Conservation (phyloP, 73 alveolate species). For the Paramecium pentaurelia region DNA sequence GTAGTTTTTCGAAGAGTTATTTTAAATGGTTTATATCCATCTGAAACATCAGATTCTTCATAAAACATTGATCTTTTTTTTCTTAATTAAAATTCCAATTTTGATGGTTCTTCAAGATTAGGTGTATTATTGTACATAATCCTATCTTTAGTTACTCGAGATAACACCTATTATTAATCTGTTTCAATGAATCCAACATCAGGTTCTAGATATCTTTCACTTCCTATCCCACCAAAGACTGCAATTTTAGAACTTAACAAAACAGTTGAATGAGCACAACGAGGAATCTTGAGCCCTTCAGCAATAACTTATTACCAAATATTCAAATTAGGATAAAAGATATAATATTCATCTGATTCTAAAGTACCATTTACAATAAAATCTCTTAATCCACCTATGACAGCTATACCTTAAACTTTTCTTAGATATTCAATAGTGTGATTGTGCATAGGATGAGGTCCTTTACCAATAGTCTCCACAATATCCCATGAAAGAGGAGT, state of each 20-base stretch:
- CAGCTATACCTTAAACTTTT: background rate
- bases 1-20: background rate
- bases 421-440: conserved; percentile 2
- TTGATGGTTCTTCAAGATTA: background rate
- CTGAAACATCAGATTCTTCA: background rate
- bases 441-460: background rate
- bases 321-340: background rate
- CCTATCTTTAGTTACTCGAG: background rate
- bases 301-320: background rate
- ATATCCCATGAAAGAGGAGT: conserved; percentile 8
- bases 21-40: background rate
- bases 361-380: background rate
- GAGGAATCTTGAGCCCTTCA: background rate
- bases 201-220: conserved; percentile 32
- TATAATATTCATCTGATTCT: background rate
- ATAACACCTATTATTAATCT: background rate
- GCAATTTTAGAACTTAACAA: background rate
- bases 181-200: conserved; percentile 31
- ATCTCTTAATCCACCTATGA: conserved; percentile 26
- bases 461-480: background rate
- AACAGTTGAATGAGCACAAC: conserved; percentile 29
- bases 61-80: background rate
- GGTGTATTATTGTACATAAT: background rate
- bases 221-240: conserved; percentile 44
- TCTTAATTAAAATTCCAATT: background rate